Evolutionary conservation across 2,329 filamentous ascomycete genomes (phyloP).

Genomic region (Colletotrichum chrysophilum): DNA sequence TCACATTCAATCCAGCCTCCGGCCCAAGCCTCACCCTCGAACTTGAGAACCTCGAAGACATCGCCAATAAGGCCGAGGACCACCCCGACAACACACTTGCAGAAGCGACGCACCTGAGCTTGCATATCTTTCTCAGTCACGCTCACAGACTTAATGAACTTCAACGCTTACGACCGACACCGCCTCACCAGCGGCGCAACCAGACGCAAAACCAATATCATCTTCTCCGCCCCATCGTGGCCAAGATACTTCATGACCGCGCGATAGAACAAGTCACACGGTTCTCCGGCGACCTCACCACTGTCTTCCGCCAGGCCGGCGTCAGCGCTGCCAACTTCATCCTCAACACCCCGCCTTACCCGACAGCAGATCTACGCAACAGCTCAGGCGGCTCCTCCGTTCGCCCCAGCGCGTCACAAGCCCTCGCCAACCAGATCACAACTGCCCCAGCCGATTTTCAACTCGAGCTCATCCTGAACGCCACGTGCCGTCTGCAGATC

Average conservation of each 20-base stretch:
- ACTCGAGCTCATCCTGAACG: conserved; percentile 51
- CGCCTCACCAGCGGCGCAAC: conserved; percentile 42
- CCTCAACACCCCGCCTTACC: conserved; percentile 42
- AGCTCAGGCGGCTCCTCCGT: conserved; percentile 34
- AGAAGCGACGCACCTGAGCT: conserved; percentile 67
- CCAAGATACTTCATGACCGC: conserved; percentile 49
- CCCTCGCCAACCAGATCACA: conserved; percentile 46
- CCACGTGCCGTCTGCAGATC: conserved; percentile 46
- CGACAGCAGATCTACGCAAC: conserved; percentile 30
- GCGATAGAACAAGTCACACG: conserved; percentile 42
- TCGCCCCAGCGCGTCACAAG: conserved; percentile 46
- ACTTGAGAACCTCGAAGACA: conserved; percentile 46
- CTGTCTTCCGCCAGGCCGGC: conserved; percentile 51
- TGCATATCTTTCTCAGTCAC: conserved; percentile 79
- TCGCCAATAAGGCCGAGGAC: conserved; percentile 30
- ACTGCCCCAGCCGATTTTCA: conserved; percentile 45
- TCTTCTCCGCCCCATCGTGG: conserved; percentile 58
- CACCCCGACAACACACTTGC: conserved; percentile 59
- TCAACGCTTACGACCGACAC: conserved; percentile 65
- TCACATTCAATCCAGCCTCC: conserved; percentile 60
- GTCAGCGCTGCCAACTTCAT: conserved; percentile 45
- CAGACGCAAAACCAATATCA: conserved; percentile 52
- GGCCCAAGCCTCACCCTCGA: conserved; percentile 69
- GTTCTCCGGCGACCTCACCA: conserved; percentile 49
- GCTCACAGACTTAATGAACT: conserved; percentile 79